phyloP scores from a whole-genome alignment of 2,329 filamentous ascomycete species.

The Nothophoma quercina region DNA sequence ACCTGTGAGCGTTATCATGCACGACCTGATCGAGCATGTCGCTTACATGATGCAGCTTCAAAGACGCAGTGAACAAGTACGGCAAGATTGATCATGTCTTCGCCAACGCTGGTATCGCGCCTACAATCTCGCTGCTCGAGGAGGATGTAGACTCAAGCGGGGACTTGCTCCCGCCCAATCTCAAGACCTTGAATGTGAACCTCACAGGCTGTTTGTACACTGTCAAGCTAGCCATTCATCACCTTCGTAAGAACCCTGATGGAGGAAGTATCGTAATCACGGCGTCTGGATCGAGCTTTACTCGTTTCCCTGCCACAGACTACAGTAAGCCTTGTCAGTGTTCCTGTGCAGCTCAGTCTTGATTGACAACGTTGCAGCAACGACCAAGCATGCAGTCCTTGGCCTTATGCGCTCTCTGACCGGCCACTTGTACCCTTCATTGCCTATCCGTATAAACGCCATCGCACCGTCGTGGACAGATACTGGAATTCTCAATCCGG shows the following conservation, averaged over 20 bases:
- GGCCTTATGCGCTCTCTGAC: constrained; percentile 40
- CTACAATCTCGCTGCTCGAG: constrained; percentile 31
- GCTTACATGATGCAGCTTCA: constrained; percentile 49
- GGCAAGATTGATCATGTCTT: constrained; percentile 57
- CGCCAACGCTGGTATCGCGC: constrained; percentile 44
- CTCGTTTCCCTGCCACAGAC: constrained; percentile 34
- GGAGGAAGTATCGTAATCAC: constrained; percentile 46
- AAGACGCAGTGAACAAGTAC: constrained; percentile 53
- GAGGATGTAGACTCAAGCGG: constrained; percentile 41
- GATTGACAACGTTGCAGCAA: constrained; percentile 27
- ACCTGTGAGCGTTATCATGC: constrained; percentile 37
- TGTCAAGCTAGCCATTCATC: constrained; percentile 38
- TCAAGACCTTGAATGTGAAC: constrained; percentile 40
- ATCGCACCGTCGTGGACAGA: constrained; percentile 44
- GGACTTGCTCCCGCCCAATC: constrained; percentile 35
- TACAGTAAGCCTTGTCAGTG: constrained; percentile 32
- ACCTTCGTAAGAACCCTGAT: constrained; percentile 33
- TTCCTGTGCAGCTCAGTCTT: too few species aligned
- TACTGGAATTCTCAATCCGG: constrained; percentile 32
- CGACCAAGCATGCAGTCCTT: constrained; percentile 42
- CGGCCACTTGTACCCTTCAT: constrained; percentile 25
- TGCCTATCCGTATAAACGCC: constrained; percentile 45
- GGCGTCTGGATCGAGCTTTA: constrained; percentile 40
- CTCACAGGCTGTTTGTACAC: constrained; percentile 41
- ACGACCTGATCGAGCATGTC: too few species aligned